phyloP scores from a whole-genome alignment of 78 protist species.

The Chrysochromulina parva region DNA sequence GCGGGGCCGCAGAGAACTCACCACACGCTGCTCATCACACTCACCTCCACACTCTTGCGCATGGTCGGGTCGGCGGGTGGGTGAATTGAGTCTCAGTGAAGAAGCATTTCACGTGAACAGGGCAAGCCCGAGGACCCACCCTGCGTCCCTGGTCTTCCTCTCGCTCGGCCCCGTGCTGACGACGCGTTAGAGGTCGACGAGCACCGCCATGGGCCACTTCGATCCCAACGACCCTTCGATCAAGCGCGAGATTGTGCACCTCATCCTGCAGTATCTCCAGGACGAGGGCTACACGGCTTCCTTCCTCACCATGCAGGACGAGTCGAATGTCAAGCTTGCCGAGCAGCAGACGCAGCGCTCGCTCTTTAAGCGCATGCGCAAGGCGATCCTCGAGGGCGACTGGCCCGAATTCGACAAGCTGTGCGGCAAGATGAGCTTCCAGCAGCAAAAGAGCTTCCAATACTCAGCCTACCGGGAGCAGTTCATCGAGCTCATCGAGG shows the following conservation, averaged over 20 bases:
- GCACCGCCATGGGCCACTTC: too few relatives aligned
- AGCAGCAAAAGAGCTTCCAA: conserved; percentile 54
- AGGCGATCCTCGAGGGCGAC: conserved; percentile 70
- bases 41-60: too few relatives aligned
- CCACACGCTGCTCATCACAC: too few relatives aligned
- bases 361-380: conserved; percentile 52
- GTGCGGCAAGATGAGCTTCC: conserved; percentile 23
- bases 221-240: neutral
- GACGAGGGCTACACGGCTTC: conserved; percentile 74
- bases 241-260: conserved; percentile 64
- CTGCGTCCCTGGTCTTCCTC: too few relatives aligned
- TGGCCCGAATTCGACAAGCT: conserved; percentile 84
- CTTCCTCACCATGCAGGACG: conserved; percentile 70
- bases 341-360: conserved; percentile 34
- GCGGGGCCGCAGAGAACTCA: too few relatives aligned
- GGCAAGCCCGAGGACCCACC: too few relatives aligned
- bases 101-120: too few relatives aligned
- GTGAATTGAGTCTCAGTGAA: too few relatives aligned
- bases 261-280: conserved; percentile 72
- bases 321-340: conserved; percentile 64
- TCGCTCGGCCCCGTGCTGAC: too few relatives aligned
- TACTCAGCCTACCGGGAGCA: conserved; percentile 79
- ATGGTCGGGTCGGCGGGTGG: too few relatives aligned
- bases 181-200: too few relatives aligned
- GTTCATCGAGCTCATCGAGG: conserved; percentile 77